Base-by-base conservation (phyloP, 352 stramenopile species). In the Pythium oligandrum region DNA sequence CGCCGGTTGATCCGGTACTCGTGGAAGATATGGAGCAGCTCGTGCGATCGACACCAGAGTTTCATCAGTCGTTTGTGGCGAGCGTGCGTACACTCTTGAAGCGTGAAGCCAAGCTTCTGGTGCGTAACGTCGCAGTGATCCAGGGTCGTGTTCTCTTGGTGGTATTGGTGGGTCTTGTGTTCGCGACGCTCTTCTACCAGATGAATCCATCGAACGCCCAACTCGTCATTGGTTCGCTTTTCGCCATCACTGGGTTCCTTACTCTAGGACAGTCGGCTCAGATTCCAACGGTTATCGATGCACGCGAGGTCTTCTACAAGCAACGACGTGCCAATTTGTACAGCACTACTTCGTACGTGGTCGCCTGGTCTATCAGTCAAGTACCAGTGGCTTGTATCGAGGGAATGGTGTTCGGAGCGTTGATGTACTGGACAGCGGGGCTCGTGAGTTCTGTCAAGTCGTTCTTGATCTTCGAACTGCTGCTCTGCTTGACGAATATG, bases 1-100 rank as follows among this genome's bases (percentile, higher is more conserved):
- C 71, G 9, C 63, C 95, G 6, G 93, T 97, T 63, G 88, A 97
- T 61, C 71, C 96, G 38, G 51, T 94, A 1, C 75, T 96, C 31
- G 38, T 97, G 11, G 44, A 95, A 6, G 78, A 85, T 57, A 60
- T 78, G 17, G 86, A 48, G 1, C 31, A 40, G 1, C 48, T 59
- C 33, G 48, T 66, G 11, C 12, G 30, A n/a, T n/a, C n/a, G n/a
- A 44, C 31, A 9, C 58, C 58, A 5, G 45, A 43, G 42, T 66
- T 48, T 32, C 42, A 57, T n/a, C 38, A 52, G 17, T 30, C 57
- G 6, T 54, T 66, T 36, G 38, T 9, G n/a, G 12, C 33, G 2
- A 53, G 34, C 12, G 40, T 35, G 33, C 10, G 4, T 12, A 53
- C 38, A 3, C 34, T 68, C 7, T 30, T 61, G 12, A 6, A 47